Base-by-base conservation (phyloP, 2,329 filamentous ascomycete species). In the Dissoconium aciculare region DNA sequence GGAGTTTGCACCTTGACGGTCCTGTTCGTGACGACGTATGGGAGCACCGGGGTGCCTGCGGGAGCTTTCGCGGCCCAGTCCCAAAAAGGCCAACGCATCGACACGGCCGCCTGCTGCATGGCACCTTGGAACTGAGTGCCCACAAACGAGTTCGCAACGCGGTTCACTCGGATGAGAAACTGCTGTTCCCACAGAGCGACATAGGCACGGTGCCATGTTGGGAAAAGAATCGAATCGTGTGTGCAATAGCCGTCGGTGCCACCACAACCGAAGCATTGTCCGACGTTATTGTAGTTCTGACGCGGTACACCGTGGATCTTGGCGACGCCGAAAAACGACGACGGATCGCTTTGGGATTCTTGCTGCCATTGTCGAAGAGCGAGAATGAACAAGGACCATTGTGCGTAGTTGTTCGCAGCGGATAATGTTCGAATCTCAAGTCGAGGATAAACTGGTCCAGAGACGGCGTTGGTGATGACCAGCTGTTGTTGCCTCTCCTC, bases 131-230 rank as follows among this genome's bases (percentile, higher is more conserved):
- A 3, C n/a, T 15, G n/a, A 27, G n/a, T 10, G 5, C 26, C 4
- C 11, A 13, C n/a, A 26, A 39, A 46, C 10, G 30, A 28, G 27
- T 36, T 36, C 11, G 39, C 41, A n/a, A 41, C 36, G n/a, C 17
- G 28, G 15, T 30, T 37, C 11, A 35, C 43, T 9, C 40, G 24
- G 33, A 36, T 42, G 15, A 44, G 26, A 28, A 45, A 40, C 32
- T 44, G 34, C 32, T 48, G 45, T 34, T 49, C 45, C 15, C 45
- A 49, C 11, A 45, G 33, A 14, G 45, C 45, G 15, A 49, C 27
- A 26, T 47, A 49, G 15, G 37, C 36, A 15, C 45, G 43, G 27
- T 49, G 45, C 45, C 45, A 49, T 17, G 37, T 32, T 3, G 45
- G 45, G 32, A 49, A 49, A 15, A 42, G 39, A 15, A 46, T 30